phyloP scores from a whole-genome alignment of 345 rosid genomes.

The Eucalyptus erythrocorys region DNA sequence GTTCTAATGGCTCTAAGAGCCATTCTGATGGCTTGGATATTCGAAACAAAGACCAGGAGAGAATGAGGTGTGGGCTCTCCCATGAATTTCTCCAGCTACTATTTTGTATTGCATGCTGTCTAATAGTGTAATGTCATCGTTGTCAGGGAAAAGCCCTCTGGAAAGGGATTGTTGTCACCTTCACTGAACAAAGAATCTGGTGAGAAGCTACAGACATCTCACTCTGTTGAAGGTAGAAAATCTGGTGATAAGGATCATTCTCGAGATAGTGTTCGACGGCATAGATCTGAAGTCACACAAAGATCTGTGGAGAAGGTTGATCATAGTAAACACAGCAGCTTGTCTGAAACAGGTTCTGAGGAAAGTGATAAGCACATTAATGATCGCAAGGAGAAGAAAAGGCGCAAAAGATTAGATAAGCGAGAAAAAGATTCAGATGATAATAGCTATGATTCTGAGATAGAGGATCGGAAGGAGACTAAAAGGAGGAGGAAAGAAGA shows the following conservation, averaged over 20 bases:
- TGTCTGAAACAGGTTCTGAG: conserved; percentile 38
- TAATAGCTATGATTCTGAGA: conserved; percentile 54
- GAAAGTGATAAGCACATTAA: conserved; percentile 26
- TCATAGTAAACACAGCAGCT: conserved; percentile 20
- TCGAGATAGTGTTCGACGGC: conserved; percentile 8
- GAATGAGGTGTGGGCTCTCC: conserved; percentile 28
- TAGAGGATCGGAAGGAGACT: conserved; percentile 71
- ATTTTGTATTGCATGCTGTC: neutral
- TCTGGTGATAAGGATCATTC: conserved; percentile 21
- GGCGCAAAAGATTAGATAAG: conserved; percentile 46
- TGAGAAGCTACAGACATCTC: conserved; percentile 5
- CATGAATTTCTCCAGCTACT: neutral
- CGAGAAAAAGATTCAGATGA: conserved; percentile 49
- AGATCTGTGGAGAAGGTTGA: conserved; percentile 24
- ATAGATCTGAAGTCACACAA: conserved; percentile 8
- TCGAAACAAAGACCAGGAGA: conserved; percentile 23
- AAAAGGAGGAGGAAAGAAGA: conserved; percentile 88
- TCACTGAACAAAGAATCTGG: conserved; percentile 8
- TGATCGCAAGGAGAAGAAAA: conserved; percentile 45
- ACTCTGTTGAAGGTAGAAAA: conserved; percentile 4
- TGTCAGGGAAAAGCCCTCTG: conserved; percentile 43
- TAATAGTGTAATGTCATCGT: neutral
- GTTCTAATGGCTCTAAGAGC: conserved; percentile 6
- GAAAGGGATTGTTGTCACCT: conserved; percentile 26
- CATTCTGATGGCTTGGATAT: conserved; percentile 6